Percentiles rank a stretch among this genome's conserved stretches.
Conservation (phyloP, 164 flowering plant species). For the grape (Vitis vinifera) region DNA sequence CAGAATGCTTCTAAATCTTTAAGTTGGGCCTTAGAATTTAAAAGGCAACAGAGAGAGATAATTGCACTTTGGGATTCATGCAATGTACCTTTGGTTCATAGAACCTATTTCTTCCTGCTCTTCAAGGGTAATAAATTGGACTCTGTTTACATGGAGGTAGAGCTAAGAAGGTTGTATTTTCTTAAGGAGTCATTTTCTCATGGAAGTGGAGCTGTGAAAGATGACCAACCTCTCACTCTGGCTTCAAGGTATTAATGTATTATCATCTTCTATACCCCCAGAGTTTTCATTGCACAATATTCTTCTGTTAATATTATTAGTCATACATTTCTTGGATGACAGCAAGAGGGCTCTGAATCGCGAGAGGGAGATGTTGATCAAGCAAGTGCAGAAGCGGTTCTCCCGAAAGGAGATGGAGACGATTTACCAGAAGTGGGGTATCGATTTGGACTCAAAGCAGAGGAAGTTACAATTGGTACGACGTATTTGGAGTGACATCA, state of each 20-base stretch:
- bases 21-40: constrained; percentile 50
- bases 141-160: constrained; percentile 84
- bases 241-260: constrained; percentile 52
- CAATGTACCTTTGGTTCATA: constrained; percentile 74
- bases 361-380: constrained; percentile 53
- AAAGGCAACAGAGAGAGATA: constrained; percentile 57
- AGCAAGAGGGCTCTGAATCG: constrained; percentile 45
- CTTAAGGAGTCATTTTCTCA: constrained; percentile 51
- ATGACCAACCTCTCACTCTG: constrained; percentile 33
- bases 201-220: constrained; percentile 25
- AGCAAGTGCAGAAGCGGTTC: constrained; percentile 35
- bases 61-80: constrained; percentile 81
- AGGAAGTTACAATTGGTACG: constrained; percentile 47
- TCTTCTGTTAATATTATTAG: neutral
- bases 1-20: constrained; percentile 15
- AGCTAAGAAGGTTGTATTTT: constrained; percentile 71
- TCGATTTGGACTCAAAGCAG: constrained; percentile 43
- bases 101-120: constrained; percentile 80
- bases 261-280: neutral
- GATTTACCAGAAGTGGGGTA: constrained; percentile 51
- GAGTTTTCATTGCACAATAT: neutral
- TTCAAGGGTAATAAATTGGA: constrained; percentile 87
- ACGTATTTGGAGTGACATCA: constrained; percentile 41
- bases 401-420: constrained; percentile 35
- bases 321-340: neutral